phyloP scores from a whole-genome alignment of 2,329 filamentous ascomycete genomes.

The Penicillium sp. region DNA sequence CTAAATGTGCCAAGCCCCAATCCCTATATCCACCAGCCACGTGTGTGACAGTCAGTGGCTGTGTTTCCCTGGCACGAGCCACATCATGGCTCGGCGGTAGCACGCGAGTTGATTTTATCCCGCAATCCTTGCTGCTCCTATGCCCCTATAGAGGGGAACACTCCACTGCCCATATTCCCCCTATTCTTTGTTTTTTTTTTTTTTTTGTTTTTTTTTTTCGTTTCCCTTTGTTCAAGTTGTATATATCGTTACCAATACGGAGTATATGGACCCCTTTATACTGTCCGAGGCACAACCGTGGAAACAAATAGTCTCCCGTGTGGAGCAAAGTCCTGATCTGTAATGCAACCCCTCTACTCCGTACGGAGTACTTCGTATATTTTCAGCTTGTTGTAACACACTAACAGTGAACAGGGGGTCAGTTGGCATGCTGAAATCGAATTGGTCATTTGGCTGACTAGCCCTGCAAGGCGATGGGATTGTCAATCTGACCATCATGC shows the following conservation, averaged over 20 bases:
- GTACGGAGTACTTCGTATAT: not conserved
- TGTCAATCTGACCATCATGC: conserved; percentile 3
- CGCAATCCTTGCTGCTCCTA: not conserved
- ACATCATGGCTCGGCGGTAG: conserved; percentile 19
- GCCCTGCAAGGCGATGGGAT: conserved; percentile 9
- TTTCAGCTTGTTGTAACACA: not conserved
- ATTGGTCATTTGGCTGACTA: not conserved
- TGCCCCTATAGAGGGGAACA: not conserved
- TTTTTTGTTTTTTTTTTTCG: not conserved
- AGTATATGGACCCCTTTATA: not conserved
- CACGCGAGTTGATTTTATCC: not conserved
- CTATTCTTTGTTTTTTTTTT: not conserved
- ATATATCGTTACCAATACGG: not conserved
- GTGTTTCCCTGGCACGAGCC: conserved; percentile 17
- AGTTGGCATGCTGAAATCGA: conserved; percentile 2
- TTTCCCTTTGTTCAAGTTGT: not conserved
- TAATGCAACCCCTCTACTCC: not conserved
- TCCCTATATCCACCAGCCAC: conserved; percentile 17
- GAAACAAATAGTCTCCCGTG: conserved; percentile 8
- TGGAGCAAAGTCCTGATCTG: conserved; percentile 1
- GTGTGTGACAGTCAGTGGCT: conserved; percentile 26
- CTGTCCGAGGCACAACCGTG: not conserved
- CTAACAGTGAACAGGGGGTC: not conserved
- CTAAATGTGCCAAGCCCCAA: not conserved
- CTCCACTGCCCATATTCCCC: conserved; percentile 5